A percentile compares a stretch with the other conserved stretches of the same genome.
phyloP scores from a whole-genome alignment of 129 eudicot genomes.

The Daucus carota region DH1_v3.0 NC_030383.2:52618001-52618500 shows the following conservation, averaged over 20 bases:
- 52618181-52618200: conserved; percentile 5
- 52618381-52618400: neutral
- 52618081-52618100: neutral
- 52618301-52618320: neutral
- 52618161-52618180: conserved; percentile 6
- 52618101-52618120: conserved; percentile 2
- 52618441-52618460: neutral
- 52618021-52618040: neutral
- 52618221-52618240: conserved; percentile 8
- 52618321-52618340: conserved; percentile 5
- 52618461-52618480: conserved; percentile 6
- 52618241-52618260: neutral
- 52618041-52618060: neutral
- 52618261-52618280: conserved; percentile 3
- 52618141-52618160: conserved; percentile 1
- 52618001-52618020: conserved; percentile 6
- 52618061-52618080: neutral
- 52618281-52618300: conserved; percentile 5
- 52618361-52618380: conserved; percentile 7
- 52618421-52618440: conserved; percentile 5
- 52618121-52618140: neutral
- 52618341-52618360: neutral
- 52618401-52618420: conserved; percentile 1
- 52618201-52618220: neutral
- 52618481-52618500: conserved; percentile 2